Evolutionary conservation across 1,139 yeast genomes (phyloP).

Genomic region (Wickerhamomyces sp.): DNA sequence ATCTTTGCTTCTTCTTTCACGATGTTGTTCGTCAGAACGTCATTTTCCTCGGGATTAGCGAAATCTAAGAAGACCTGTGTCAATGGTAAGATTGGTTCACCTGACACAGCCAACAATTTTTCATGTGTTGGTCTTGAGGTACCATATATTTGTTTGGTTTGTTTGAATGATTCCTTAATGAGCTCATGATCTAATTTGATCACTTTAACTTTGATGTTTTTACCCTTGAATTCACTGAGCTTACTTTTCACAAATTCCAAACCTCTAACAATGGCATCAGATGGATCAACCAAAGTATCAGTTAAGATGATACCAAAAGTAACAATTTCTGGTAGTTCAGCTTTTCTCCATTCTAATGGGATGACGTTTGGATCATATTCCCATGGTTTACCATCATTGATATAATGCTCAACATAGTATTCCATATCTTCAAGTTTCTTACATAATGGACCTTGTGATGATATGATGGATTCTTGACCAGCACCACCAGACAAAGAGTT

Average conservation of each 20-base stretch:
- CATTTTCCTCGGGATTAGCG: slow-evolving; percentile 48
- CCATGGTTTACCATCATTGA: slow-evolving; percentile 65
- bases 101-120: slow-evolving; percentile 51
- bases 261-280: slow-evolving; percentile 52
- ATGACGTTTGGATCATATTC: slow-evolving; percentile 45
- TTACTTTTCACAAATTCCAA: slow-evolving; percentile 36
- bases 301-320: slow-evolving; percentile 38
- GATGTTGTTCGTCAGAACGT: slow-evolving; percentile 26
- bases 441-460: slow-evolving; percentile 65
- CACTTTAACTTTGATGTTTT: slow-evolving; percentile 39
- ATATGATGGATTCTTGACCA: slow-evolving; percentile 36
- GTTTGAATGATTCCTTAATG: slow-evolving; percentile 45
- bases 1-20: slow-evolving; percentile 40
- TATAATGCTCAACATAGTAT: slow-evolving; percentile 54
- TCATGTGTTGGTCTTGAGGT: slow-evolving; percentile 58
- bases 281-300: slow-evolving; percentile 45
- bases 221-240: slow-evolving; percentile 31
- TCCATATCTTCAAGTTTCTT: slow-evolving; percentile 59
- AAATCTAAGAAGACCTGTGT: slow-evolving; percentile 56
- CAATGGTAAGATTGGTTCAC: slow-evolving; percentile 60
- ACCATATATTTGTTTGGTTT: slow-evolving; percentile 35
- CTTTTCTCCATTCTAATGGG: slow-evolving; percentile 56
- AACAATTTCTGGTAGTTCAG: slow-evolving; percentile 32
- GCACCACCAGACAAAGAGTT: slow-evolving; percentile 56
- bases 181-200: slow-evolving; percentile 47